Evolutionary conservation across 129 eudicot species (phyloP).

Genomic region (Silybum marianum): DNA sequence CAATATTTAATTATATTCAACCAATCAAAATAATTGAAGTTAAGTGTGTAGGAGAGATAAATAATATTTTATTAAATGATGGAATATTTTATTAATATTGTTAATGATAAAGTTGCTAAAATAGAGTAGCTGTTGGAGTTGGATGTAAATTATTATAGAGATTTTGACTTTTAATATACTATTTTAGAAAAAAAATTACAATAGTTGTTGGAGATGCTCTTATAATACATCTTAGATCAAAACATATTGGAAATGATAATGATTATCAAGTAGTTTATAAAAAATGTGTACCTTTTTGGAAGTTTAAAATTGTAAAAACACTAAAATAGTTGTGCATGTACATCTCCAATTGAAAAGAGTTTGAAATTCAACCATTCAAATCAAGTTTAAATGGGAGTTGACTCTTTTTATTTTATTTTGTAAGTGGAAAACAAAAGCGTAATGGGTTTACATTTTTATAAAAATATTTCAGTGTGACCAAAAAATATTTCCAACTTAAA

Average conservation of each 20-base stretch:
- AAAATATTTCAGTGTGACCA: not conserved
- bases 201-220: no score
- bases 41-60: no score
- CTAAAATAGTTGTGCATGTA: constrained; percentile 9
- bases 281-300: not conserved
- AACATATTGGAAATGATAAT: not conserved
- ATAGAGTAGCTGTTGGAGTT: no score
- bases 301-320: constrained; percentile 8
- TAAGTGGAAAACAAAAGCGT: constrained; percentile 27
- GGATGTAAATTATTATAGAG: no score
- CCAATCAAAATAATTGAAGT: no score
- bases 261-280: not conserved
- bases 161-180: no score
- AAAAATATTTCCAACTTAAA: not conserved
- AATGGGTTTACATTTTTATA: constrained; percentile 22
- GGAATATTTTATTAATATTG: no score
- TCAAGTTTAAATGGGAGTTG: constrained; percentile 7
- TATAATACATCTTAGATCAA: not conserved
- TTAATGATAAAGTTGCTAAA: no score
- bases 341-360: constrained; percentile 12
- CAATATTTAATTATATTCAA: no score
- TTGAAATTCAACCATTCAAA: constrained; percentile 21
- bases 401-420: constrained; percentile 6
- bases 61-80: no score
- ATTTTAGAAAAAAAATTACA: no score